These are phyloP conservation scores for Hypoxylon rickii DNA, from an alignment of 495 filamentous ascomycete genomes.

Conservation along the genomic window DNA sequence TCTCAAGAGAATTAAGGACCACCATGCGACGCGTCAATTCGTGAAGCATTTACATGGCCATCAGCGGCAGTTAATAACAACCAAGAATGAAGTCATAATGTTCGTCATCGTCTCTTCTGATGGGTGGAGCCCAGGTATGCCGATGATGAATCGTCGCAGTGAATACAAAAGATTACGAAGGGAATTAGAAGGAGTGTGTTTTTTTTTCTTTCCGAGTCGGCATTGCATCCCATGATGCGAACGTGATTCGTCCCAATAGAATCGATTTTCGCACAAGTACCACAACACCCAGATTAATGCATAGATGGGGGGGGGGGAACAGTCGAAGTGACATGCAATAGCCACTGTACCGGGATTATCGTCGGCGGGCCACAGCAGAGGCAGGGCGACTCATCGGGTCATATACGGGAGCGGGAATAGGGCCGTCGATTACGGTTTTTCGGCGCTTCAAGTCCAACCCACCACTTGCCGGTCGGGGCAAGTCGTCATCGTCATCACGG, in stretches of 20 bases:
- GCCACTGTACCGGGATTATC: slow-evolving; percentile 21
- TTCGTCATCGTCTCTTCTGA: slow-evolving; percentile 44
- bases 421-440: slow-evolving; percentile 69
- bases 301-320: slow-evolving; percentile 7
- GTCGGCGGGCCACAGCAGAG: slow-evolving; percentile 46
- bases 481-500: slow-evolving; percentile 76
- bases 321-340: slow-evolving; percentile 1
- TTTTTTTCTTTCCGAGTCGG: slow-evolving; percentile 16
- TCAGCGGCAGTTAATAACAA: slow-evolving; percentile 41
- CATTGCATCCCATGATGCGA: slow-evolving; percentile 21
- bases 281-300: slow-evolving; percentile 29
- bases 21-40: slow-evolving; percentile 42
- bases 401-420: slow-evolving; percentile 51
- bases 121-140: slow-evolving; percentile 34
- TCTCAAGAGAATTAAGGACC: slow-evolving; percentile 40
- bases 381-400: slow-evolving; percentile 52
- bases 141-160: slow-evolving; percentile 40
- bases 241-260: slow-evolving; percentile 16
- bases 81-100: slow-evolving; percentile 48
- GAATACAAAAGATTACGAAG: slow-evolving; percentile 42
- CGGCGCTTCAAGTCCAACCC: slow-evolving; percentile 77
- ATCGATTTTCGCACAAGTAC: slow-evolving; percentile 38
- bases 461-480: slow-evolving; percentile 70
- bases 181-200: slow-evolving; percentile 32
- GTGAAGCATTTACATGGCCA: slow-evolving; percentile 42